These are phyloP conservation scores for Suhomyces faveliae DNA, from an alignment of 805 yeast genomes.

Conservation along the genomic window DNA sequence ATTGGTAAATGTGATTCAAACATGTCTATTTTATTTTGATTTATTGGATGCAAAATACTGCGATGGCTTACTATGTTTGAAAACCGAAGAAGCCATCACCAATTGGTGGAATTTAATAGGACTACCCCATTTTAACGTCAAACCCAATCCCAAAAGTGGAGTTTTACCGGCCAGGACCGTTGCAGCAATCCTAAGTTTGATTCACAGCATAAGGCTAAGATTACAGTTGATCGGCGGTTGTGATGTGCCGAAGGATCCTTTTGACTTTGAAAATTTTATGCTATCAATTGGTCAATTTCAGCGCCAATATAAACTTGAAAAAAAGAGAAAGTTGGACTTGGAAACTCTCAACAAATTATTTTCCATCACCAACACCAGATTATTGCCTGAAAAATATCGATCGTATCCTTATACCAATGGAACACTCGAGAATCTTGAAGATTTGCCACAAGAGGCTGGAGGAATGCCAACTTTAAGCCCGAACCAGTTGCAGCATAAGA, in stretches of 20 bases:
- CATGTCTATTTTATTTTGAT: conserved; percentile 73
- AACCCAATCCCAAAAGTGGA: conserved; percentile 50
- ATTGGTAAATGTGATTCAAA: conserved; percentile 71
- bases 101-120: conserved; percentile 87
- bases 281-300: conserved; percentile 74
- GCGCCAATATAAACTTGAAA: conserved; percentile 56
- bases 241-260: conserved; percentile 79
- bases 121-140: conserved; percentile 40
- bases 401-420: background rate
- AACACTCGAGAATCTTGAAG: background rate
- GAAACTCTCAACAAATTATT: conserved; percentile 46
- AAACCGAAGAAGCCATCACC: conserved; percentile 67
- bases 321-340: conserved; percentile 54
- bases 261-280: conserved; percentile 69
- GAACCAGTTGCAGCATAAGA: conserved; percentile 9
- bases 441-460: background rate
- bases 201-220: conserved; percentile 67
- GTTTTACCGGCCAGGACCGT: conserved; percentile 65
- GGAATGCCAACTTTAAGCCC: conserved; percentile 1
- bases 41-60: conserved; percentile 64
- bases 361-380: conserved; percentile 32
- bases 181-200: conserved; percentile 76
- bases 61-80: conserved; percentile 82
- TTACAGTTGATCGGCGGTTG: conserved; percentile 34
- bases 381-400: conserved; percentile 23